Base-by-base conservation (phyloP, 768 basidiomycete genomes). In the Tylopilus sp. region DNA sequence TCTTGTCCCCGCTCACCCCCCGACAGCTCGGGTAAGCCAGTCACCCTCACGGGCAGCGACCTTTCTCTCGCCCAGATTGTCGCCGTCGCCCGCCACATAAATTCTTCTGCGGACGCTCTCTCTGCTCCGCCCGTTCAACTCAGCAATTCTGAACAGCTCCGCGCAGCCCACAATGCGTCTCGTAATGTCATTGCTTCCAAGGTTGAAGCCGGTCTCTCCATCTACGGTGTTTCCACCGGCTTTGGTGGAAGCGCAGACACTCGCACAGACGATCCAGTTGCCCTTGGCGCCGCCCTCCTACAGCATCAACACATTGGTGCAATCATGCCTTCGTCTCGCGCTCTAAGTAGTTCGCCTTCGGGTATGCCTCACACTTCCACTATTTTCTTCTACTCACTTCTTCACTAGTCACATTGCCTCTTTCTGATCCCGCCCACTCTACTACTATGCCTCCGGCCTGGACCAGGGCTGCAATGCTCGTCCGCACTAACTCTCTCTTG, bases 191-290 rank as follows among this genome's bases (percentile, higher is more conserved):
- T 92, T 40, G 71, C 78, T 20, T 75, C 77, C 59, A 91, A 91
- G 67, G 77, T 92, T 35, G 76, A 78, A 20, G 73, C 75, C 4
- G 82, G 83, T 10, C 76, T 80, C 46, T 88, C 85, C 56, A 77
- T 94, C 18, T 94, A 94, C 58, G 91, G 91, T 21, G 86, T 93
- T 38, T 86, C 86, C 49, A 83, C 82, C 2, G 91, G 91, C 41
- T 94, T 90, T 60, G 91, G 91, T 36, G 91, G 90, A n/a, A 87
- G 85, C 59, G 91, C 91, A 11, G 86, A 91, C 65, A 92, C 90
- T 1, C 81, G 91, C 20, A 93, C 91, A 0, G 79, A 84, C 57
- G 73, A 88, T 47, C 82, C 88, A 20, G 64, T 86, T 53, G 72
- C 83, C 10, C 82, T 94, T 23, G 90, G 87, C 20, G 79, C 82